Conservation (phyloP, 2,329 filamentous ascomycete genomes). For the Thelonectria rubi region DNA sequence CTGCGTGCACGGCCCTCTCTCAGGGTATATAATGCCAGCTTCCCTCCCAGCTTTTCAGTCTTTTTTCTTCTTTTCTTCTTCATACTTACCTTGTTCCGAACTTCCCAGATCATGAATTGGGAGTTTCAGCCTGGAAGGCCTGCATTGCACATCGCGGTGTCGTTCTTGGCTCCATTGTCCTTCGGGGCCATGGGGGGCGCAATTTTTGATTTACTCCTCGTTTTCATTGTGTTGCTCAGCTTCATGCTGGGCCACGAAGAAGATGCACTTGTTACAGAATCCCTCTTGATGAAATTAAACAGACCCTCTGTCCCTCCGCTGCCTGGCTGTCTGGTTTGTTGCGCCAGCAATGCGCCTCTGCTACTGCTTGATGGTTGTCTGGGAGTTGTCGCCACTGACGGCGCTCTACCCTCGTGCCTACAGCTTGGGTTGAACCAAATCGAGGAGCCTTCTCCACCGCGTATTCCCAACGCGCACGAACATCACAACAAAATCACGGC, state of each 20-base stretch:
- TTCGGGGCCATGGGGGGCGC: constrained; percentile 60
- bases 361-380: too few relatives aligned
- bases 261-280: too few relatives aligned
- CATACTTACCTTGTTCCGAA: constrained; percentile 63
- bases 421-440: not conserved
- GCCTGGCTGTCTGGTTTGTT: too few relatives aligned
- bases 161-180: constrained; percentile 58
- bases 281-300: too few relatives aligned
- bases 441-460: too few relatives aligned
- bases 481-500: too few relatives aligned
- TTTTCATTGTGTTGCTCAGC: constrained; percentile 57
- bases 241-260: constrained; percentile 53
- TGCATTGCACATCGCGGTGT: constrained; percentile 65
- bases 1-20: constrained; percentile 3
- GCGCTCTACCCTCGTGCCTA: too few relatives aligned
- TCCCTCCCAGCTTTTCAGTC: not conserved
- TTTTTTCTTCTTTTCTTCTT: constrained; percentile 43
- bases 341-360: too few relatives aligned
- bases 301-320: too few relatives aligned
- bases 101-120: constrained; percentile 55
- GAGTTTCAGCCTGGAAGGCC: constrained; percentile 54
- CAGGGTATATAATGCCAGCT: constrained; percentile 31
- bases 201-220: constrained; percentile 57
- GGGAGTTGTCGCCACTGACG: too few relatives aligned
- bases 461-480: too few relatives aligned